phyloP scores from a whole-genome alignment of 2,329 filamentous ascomycete genomes.

The Botrytis paeoniae region DNA sequence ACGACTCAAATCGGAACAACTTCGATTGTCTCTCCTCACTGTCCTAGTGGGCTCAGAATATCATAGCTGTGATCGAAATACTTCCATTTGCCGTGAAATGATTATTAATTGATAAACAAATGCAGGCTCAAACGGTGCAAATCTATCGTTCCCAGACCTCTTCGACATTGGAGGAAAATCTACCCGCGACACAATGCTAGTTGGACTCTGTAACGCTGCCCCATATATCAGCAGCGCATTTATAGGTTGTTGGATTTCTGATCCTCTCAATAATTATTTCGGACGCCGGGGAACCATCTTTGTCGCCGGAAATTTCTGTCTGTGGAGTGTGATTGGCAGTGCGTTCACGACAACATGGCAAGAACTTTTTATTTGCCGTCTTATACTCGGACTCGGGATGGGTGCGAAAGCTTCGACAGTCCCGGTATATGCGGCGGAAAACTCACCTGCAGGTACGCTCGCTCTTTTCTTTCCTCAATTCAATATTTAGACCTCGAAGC shows the following conservation, averaged over 20 bases:
- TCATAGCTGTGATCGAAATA: not conserved
- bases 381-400: conserved; percentile 61
- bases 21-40: not conserved
- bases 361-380: conserved; percentile 53
- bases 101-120: not conserved
- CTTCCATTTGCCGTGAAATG: too few relatives aligned
- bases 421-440: conserved; percentile 54
- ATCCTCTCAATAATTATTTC: conserved; percentile 56
- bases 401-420: conserved; percentile 52
- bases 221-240: conserved; percentile 44
- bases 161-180: conserved; percentile 45
- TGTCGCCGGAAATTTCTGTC: conserved; percentile 58
- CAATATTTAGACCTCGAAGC: not conserved
- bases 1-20: not conserved
- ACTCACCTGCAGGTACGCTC: conserved; percentile 46
- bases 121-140: conserved; percentile 49
- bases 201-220: conserved; percentile 55
- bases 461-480: not conserved
- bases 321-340: conserved; percentile 59
- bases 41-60: not conserved
- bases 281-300: conserved; percentile 65
- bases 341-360: conserved; percentile 57
- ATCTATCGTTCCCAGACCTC: conserved; percentile 44
- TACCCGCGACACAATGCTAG: conserved; percentile 50
- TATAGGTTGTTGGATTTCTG: conserved; percentile 51